These are phyloP conservation scores for Groenewaldozyma salmanticensis DNA, from an alignment of 805 yeast species.

Conservation along the genomic window DNA sequence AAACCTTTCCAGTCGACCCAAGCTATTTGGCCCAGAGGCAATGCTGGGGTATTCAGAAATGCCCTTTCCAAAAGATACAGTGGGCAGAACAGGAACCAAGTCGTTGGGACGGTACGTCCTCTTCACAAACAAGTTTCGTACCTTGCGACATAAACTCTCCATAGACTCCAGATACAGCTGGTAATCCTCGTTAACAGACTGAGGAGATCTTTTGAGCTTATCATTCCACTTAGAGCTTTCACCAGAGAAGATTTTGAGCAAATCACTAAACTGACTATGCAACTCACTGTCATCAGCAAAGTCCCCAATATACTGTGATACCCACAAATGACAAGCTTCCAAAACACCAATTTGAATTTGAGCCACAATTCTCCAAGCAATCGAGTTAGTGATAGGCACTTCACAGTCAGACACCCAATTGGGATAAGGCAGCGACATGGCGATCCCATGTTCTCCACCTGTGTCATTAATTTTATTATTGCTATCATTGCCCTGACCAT, in stretches of 20 bases:
- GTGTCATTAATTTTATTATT: background rate
- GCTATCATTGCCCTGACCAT: constrained; percentile 1
- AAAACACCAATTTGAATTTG: constrained; percentile 75
- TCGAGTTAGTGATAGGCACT: constrained; percentile 31
- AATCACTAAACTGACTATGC: constrained; percentile 49
- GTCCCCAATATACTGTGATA: constrained; percentile 63
- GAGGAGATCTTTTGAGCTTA: constrained; percentile 2
- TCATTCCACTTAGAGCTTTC: constrained; percentile 37
- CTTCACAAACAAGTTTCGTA: constrained; percentile 48
- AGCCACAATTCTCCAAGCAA: constrained; percentile 58
- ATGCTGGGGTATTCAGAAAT: constrained; percentile 11
- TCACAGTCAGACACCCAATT: constrained; percentile 19
- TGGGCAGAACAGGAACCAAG: constrained; percentile 18
- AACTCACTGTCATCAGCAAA: constrained; percentile 59
- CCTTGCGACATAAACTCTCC: constrained; percentile 44
- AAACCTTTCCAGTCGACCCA: constrained; percentile 42
- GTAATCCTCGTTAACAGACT: constrained; percentile 13
- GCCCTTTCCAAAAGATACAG: background rate
- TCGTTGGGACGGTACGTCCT: constrained; percentile 27
- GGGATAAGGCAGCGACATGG: constrained; percentile 12
- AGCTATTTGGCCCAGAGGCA: constrained; percentile 11
- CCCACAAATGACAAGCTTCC: constrained; percentile 63
- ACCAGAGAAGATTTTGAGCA: constrained; percentile 57
- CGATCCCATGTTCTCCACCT: background rate
- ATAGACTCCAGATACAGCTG: constrained; percentile 19